These are phyloP conservation scores for Holtermanniella nyarrowii DNA, from an alignment of 768 basidiomycete species.

Conservation along the genomic window DNA sequence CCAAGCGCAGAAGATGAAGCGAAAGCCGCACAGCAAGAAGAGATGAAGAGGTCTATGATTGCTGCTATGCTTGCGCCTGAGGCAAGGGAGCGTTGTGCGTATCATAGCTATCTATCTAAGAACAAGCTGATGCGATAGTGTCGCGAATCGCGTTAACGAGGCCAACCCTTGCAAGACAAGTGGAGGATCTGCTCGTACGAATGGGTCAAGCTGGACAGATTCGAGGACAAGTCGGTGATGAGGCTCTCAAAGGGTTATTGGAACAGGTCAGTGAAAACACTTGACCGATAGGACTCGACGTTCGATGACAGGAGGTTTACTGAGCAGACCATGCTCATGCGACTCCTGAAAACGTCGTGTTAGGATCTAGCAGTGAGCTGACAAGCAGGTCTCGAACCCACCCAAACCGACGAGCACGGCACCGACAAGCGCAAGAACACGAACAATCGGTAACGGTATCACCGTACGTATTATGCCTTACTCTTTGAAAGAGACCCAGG, in stretches of 20 bases:
- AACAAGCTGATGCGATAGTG: slow-evolving; percentile 14
- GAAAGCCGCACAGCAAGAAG: slow-evolving; percentile 24
- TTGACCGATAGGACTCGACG: too few relatives aligned
- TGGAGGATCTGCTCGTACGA: slow-evolving; percentile 32
- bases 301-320: too few relatives aligned
- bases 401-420: slow-evolving; percentile 13
- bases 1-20: slow-evolving; percentile 20
- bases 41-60: slow-evolving; percentile 40
- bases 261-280: slow-evolving; percentile 34
- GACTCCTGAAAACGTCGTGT: neutral
- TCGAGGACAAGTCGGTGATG: slow-evolving; percentile 35
- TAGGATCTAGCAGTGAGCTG: too few relatives aligned
- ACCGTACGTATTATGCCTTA: slow-evolving; percentile 29
- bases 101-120: neutral
- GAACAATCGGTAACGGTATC: slow-evolving; percentile 29
- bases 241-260: slow-evolving; percentile 34
- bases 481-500: too few relatives aligned
- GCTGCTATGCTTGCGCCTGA: slow-evolving; percentile 35
- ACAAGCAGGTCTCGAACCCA: slow-evolving; percentile 27
- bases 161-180: slow-evolving; percentile 31
- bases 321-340: slow-evolving; percentile 6
- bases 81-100: slow-evolving; percentile 38
- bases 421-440: slow-evolving; percentile 16
- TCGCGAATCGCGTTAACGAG: slow-evolving; percentile 37
- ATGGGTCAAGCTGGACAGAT: slow-evolving; percentile 39